Evolutionary conservation across 176 grass and related monocot genomes (phyloP), one percentile per base, ranked within the genome.

Genomic region (Eremochloa ophiuroides): DNA sequence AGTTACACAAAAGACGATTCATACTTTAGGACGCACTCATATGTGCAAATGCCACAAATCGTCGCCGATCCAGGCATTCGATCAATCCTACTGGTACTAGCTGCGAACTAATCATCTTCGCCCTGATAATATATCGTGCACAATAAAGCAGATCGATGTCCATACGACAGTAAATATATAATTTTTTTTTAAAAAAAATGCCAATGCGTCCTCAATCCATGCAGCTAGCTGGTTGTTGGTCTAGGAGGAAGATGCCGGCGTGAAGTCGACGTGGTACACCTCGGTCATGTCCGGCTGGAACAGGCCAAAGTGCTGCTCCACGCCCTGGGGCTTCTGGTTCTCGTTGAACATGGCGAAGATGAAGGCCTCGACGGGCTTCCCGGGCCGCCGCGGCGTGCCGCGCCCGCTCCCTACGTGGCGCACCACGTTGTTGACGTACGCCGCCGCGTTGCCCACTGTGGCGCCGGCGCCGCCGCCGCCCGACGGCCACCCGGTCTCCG

Each of bases 301-400:
- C 61, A 98, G 66, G 10, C 95, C 95, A 23, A 98, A 94, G 87
- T 98, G 12, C 59, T 69, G 90, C 81, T 98, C 95, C 3, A 93
- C 78, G 20, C 95, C 95, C 56, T 87, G 80, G 0, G 95, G 88
- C 84, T 98, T 98, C 25, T 85, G 71, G 86, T 98, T 87, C 86
- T 98, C 95, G 77, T 98, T 98, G 77, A 98, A 98, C 82, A 98
- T 91, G 46, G 95, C 95, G 84, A 98, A 98, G 29, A 98, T 55
- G 59, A 91, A 98, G 67, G 92, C 94, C 90, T 93, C 92, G 27
- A 91, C 56, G 66, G 86, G 84, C 81, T 94, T 93, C 12, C 83
- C 88, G 0, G 95, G 86, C 61, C 89, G 87, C 85, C 85, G 75
- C 35, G 92, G 95, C 64, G 95, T 98, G 34, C 95, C 95, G 4